Evolutionary conservation across 441 rosid species (phyloP), one percentile per base, ranked within the genome.

Genomic region (Populus hybrid): DNA sequence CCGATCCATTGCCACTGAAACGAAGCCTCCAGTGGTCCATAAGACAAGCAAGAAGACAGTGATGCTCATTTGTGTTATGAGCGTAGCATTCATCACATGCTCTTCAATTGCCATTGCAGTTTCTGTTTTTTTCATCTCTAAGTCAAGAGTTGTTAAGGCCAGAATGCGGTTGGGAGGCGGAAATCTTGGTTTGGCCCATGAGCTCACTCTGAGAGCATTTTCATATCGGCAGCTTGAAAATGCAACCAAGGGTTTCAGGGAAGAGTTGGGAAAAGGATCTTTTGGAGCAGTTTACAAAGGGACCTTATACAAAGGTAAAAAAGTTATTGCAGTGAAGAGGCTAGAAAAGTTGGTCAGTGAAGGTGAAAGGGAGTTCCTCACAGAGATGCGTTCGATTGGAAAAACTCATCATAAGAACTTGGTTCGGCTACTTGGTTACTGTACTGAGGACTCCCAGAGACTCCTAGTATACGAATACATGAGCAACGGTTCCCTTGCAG

Each of bases 291-390:
- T 24, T 24, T 24, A 24, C 24, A 24, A 24, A 24, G 24, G 24
- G 24, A 24, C 24, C 24, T 24, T 24, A 24, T 24, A 24, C 18
- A 34, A 46, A 67, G 70, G 78, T 9, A 18, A 30, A 34, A 82
- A 59, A 42, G 26, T n/a, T 1, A 54, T 85, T 9, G 89, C 89
- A 0, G 77, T 81, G 35, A 85, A 86, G 83, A 81, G 85, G 59
- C 76, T 86, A 0, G 83, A 86, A 16, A 81, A 74, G 54, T 10
- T 46, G 18, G 40, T 81, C 26, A 66, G 42, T 1, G 84, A 86
- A 24, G 85, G 87, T 0, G 87, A 86, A 74, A 77, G 50, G 8
- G 81, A 83, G 36, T 85, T 85, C 76, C 73, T 3, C n/a, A 63
- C 76, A 6, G 84, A 85, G 73, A 75, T 79, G 79, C 59, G 24